phyloP scores from a whole-genome alignment of 2,329 filamentous ascomycete genomes.

The Claviceps fusiformis region DNA sequence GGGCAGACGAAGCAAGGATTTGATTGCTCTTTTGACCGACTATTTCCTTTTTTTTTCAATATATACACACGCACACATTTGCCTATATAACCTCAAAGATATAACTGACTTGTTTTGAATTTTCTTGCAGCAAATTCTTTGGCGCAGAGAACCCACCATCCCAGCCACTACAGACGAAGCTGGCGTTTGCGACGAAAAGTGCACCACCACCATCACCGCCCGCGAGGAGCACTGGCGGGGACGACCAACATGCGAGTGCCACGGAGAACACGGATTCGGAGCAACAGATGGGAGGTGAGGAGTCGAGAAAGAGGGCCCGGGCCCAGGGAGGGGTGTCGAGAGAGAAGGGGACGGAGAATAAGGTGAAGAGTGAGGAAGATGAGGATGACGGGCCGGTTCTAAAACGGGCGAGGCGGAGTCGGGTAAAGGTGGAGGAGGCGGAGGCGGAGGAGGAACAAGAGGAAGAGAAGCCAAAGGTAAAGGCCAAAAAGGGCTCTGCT shows the following conservation, averaged over 20 bases:
- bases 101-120: not conserved
- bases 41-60: too few species aligned
- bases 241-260: constrained; percentile 14
- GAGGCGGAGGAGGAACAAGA: constrained; percentile 28
- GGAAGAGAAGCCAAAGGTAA: too few species aligned
- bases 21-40: too few species aligned
- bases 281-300: constrained; percentile 19
- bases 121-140: constrained; percentile 65
- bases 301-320: constrained; percentile 32
- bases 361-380: constrained; percentile 22
- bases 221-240: constrained; percentile 14
- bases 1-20: too few species aligned
- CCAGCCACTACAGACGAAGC: constrained; percentile 57
- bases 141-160: constrained; percentile 41
- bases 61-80: not conserved
- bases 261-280: constrained; percentile 26
- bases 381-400: constrained; percentile 45
- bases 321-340: constrained; percentile 23
- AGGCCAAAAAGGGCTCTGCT: not conserved
- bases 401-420: constrained; percentile 40
- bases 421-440: constrained; percentile 37
- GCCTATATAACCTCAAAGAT: too few species aligned
- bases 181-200: constrained; percentile 57
- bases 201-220: constrained; percentile 13
- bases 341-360: constrained; percentile 7